These are phyloP conservation scores for Sporothrix protearum DNA, from an alignment of 2,329 filamentous ascomycete genomes.

Conservation along the genomic window DNA sequence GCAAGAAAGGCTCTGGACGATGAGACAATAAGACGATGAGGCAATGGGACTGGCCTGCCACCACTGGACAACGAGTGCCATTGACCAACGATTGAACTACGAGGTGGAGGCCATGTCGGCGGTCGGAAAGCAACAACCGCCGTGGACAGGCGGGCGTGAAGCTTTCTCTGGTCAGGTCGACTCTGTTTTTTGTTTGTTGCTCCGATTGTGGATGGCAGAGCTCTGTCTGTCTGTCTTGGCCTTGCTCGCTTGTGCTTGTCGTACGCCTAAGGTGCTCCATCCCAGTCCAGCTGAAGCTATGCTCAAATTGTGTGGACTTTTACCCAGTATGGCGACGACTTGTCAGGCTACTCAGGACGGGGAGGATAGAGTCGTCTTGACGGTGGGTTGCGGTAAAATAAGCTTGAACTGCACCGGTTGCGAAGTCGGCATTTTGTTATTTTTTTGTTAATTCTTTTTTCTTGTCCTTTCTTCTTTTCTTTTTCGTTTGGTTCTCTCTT, in stretches of 20 bases:
- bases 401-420: neutral
- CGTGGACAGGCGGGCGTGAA: neutral
- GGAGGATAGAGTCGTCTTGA: neutral
- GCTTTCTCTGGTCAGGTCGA: too few relatives aligned
- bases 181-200: too few relatives aligned
- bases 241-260: neutral
- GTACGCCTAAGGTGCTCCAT: neutral
- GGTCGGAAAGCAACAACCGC: neutral
- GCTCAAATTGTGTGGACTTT: neutral
- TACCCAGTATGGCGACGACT: neutral
- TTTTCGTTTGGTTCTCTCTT: neutral
- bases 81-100: too few relatives aligned
- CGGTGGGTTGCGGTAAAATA: constrained; percentile 1
- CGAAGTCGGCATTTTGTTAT: neutral
- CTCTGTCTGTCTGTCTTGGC: neutral
- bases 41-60: too few relatives aligned
- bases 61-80: neutral
- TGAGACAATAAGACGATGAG: neutral
- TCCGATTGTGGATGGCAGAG: too few relatives aligned
- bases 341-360: neutral
- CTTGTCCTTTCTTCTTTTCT: neutral
- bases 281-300: neutral
- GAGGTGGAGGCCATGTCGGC: neutral
- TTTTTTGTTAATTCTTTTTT: neutral
- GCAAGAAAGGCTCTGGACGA: neutral